These are phyloP conservation scores for Claviceps capensis DNA, from an alignment of 2,329 filamentous ascomycete species.

Conservation along the genomic window DNA sequence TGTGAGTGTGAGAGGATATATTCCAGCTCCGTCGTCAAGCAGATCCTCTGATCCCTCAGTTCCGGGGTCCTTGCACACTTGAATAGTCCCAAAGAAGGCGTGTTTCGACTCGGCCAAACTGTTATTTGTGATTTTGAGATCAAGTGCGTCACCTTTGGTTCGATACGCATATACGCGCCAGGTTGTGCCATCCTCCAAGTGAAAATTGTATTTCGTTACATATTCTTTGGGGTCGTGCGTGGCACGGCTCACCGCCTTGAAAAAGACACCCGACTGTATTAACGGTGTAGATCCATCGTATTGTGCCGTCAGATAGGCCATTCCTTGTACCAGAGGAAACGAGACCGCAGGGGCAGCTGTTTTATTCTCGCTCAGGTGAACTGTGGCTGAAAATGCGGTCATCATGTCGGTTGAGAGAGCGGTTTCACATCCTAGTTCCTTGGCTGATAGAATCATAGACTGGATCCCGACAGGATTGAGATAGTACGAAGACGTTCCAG, in stretches of 20 bases:
- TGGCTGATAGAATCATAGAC: conserved; percentile 65
- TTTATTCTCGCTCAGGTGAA: conserved; percentile 48
- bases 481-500: conserved; percentile 55
- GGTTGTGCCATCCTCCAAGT: conserved; percentile 54
- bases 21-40: conserved; percentile 64
- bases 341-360: conserved; percentile 47
- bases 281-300: conserved; percentile 59
- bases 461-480: conserved; percentile 73
- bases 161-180: conserved; percentile 74
- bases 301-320: conserved; percentile 69
- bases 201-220: conserved; percentile 62
- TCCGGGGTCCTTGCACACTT: conserved; percentile 65
- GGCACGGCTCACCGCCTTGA: conserved; percentile 49
- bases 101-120: conserved; percentile 48
- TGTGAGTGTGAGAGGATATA: conserved; percentile 52
- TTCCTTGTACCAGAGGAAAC: conserved; percentile 79
- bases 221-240: conserved; percentile 44
- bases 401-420: conserved; percentile 37
- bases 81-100: conserved; percentile 65
- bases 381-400: conserved; percentile 48
- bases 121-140: conserved; percentile 55
- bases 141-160: conserved; percentile 43
- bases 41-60: conserved; percentile 42
- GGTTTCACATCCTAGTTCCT: conserved; percentile 52
- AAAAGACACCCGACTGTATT: conserved; percentile 63